Percentiles rank a stretch among this genome's conserved stretches.
These are phyloP conservation scores for Dactylorhiza incarnata DNA, from an alignment of 106 monocot species.

Conservation along the genomic window DNA sequence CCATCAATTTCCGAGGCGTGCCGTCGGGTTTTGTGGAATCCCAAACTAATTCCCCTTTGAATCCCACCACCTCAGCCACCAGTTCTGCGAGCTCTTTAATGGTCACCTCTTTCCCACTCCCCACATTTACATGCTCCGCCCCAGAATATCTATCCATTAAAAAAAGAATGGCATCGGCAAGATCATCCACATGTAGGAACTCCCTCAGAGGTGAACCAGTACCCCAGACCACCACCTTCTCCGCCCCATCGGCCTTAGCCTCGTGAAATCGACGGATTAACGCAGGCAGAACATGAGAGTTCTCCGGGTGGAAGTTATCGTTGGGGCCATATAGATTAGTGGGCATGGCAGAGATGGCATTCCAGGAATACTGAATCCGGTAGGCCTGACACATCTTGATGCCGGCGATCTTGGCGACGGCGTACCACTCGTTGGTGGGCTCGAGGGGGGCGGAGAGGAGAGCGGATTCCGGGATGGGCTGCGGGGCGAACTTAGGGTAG, in stretches of 20 bases:
- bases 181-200: conserved; percentile 88
- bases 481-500: conserved; percentile 90
- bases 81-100: conserved; percentile 90
- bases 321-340: conserved; percentile 86
- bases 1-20: conserved; percentile 94
- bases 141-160: conserved; percentile 76
- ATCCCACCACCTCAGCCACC: conserved; percentile 83
- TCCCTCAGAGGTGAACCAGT: conserved; percentile 78
- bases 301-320: conserved; percentile 98
- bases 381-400: conserved; percentile 97
- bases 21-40: conserved; percentile 79
- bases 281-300: conserved; percentile 89
- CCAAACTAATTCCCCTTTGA: conserved; percentile 75
- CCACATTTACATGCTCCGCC: conserved; percentile 82
- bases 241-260: conserved; percentile 51
- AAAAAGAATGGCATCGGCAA: conserved; percentile 80
- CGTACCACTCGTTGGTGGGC: conserved; percentile 99
- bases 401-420: conserved; percentile 93
- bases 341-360: conserved; percentile 95
- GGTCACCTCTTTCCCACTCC: conserved; percentile 79
- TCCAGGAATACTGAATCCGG: conserved; percentile 56
- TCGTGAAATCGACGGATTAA: conserved; percentile 79
- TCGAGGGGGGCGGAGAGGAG: conserved; percentile 81
- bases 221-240: conserved; percentile 91
- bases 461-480: conserved; percentile 81